A percentile compares a stretch with the other conserved stretches of the same genome.
Evolutionary conservation across 495 filamentous ascomycete genomes (phyloP).

Genomic region (Penicillium argentinense): DNA sequence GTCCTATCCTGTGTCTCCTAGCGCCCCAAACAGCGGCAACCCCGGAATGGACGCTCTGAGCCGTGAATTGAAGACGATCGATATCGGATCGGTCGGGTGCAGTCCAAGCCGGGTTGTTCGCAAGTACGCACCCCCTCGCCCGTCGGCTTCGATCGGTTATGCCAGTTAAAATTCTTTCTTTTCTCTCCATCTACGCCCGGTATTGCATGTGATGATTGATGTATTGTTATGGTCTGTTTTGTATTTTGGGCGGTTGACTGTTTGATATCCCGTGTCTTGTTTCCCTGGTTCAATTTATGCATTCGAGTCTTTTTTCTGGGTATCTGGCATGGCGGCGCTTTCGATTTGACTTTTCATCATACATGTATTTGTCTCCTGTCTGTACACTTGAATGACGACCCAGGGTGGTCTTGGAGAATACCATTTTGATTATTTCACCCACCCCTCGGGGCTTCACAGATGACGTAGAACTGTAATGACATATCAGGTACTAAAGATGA

Average conservation of each 20-base stretch:
- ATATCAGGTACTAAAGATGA: no score
- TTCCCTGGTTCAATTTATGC: slow-evolving; percentile 11
- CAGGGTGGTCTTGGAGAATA: slow-evolving; percentile 6
- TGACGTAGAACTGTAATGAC: no score
- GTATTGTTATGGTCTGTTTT: slow-evolving; percentile 11
- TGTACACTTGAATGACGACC: slow-evolving; percentile 13
- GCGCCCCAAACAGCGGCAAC: slow-evolving; percentile 22
- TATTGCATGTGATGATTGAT: slow-evolving; percentile 18
- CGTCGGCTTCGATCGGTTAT: slow-evolving; percentile 33
- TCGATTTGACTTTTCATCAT: slow-evolving; percentile 1
- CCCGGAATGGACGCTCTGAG: slow-evolving; percentile 64
- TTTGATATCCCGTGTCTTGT: slow-evolving; percentile 6
- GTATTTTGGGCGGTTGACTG: slow-evolving; percentile 1
- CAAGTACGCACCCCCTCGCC: slow-evolving; percentile 24
- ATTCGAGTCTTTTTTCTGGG: slow-evolving; percentile 17
- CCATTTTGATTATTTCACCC: slow-evolving; percentile 16
- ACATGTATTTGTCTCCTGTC: slow-evolving; percentile 1
- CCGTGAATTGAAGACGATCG: slow-evolving; percentile 78
- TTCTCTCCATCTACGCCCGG: slow-evolving; percentile 4
- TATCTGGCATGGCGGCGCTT: slow-evolving; percentile 24
- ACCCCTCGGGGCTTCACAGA: no score
- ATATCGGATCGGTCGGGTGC: slow-evolving; percentile 62
- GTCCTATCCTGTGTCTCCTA: slow-evolving; percentile 28
- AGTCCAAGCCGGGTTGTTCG: slow-evolving; percentile 30
- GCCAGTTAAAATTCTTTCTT: slow-evolving; percentile 22